Base-by-base conservation (phyloP, 2,329 filamentous ascomycete species). In the Blastomyces silverae region DNA sequence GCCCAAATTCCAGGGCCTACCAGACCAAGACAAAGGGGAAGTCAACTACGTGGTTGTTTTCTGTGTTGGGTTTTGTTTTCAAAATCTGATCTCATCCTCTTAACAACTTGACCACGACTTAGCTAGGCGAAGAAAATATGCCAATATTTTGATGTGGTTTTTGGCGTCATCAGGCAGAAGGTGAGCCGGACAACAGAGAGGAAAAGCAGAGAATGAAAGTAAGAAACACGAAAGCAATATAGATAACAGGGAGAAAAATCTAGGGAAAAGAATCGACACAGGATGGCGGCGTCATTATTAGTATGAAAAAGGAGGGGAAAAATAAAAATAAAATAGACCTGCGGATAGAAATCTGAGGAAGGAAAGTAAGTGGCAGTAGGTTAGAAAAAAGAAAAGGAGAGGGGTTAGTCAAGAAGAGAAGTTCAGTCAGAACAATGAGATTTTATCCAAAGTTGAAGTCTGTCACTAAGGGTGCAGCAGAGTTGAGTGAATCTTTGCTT, bases 201-300 rank as follows among this genome's bases (percentile, higher is more conserved):
- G 11, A 20, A 17, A 10, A 20, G 22, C 42, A 37, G 37, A 42
- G 34, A 44, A 59, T 10, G 28, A 28, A 44, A 42, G n/a, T 5
- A 25, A 60, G 20, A 28, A 44, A 46, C 15, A 48, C 39, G 34
- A 1, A 39, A 42, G 55, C n/a, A 58, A 39, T 39, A 39, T 25
- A 39, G 20, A 15, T 42, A 39, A 58, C 10, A 10, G 34, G 31
- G 34, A 55, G 1, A 55, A 10, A 34, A 15, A 57, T 57, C 31
- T 42, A 63, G 52, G 61, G 39, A 22, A 63, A 55, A 37, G 34
- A 53, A 28, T 44, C 37, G 61, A 52, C 52, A 46, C 52, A 63
- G 52, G 37, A 63, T 63, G 61, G 61, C 34, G 39, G 31, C 61
- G 37, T 46, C 61, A 63, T 63, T 37, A 48, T 63, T 57, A 57